Base-by-base conservation (phyloP, 768 basidiomycete genomes). In the Piloderma croceum region DNA sequence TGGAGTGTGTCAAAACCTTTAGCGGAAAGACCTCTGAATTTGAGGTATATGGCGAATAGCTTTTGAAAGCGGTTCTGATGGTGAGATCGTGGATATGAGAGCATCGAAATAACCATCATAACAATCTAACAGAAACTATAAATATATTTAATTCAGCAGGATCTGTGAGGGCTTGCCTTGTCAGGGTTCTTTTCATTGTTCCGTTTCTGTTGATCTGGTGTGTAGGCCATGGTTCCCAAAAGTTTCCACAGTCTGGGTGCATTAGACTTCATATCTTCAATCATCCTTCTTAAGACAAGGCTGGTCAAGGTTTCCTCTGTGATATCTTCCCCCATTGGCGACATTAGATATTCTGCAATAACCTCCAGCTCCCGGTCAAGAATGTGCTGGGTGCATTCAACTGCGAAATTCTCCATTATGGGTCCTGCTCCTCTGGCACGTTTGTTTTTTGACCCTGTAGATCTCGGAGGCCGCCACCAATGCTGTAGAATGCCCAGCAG, bases 41-140 rank as follows among this genome's bases (percentile, higher is more conserved):
- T 57, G 38, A 57, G 51, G 18, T 48, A 58, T 41, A 57, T 45
- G 0, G 59, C 50, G 27, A 54, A 60, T 0, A 55, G 32, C 45
- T 64, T 58, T 27, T 48, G 37, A 7, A 59, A 18, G 1, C 39
- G 40, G 3, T 41, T 42, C 10, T 40, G 39, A 1, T 34, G 38
- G 24, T 51, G 37, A 3, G 49, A 50, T 1, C 44, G 46, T 10
- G 46, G 43, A 22, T 51, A 49, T 19, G 47, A 48, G 5, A 59
- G 40, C 36, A 62, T 53, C 15, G 47, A 57, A 4, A 64, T 51
- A 25, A 57, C 51, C 4, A 38, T 48, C 1, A 29, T 9, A 15
- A 29, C 27, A 15, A 29, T 29, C 27, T 29, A 29, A 9, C 10
- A 15, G 15, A 29, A 9, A 29, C 27, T 9, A 29, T 29, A 29